A percentile compares a stretch with the other conserved stretches of the same genome.
Conservation (phyloP, 331 rosid genomes). For the Quercus phellos region DNA sequence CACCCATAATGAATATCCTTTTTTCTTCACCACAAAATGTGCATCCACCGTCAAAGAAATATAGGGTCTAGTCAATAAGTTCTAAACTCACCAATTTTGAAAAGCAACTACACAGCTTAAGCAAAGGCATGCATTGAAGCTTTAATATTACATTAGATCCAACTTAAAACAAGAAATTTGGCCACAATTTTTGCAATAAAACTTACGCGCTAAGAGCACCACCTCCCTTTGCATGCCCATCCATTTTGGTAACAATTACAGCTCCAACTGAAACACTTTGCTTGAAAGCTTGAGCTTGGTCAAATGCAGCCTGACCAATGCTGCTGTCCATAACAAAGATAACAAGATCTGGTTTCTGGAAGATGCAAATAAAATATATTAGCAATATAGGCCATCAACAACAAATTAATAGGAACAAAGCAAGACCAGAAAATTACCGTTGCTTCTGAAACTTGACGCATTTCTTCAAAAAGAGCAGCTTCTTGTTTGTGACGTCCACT, state of each 20-base stretch:
- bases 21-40: background rate
- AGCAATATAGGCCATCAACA: conserved; percentile 5
- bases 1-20: background rate
- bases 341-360: conserved; percentile 82
- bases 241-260: conserved; percentile 78
- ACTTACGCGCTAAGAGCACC: conserved; percentile 91
- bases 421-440: conserved; percentile 46
- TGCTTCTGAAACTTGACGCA: conserved; percentile 94
- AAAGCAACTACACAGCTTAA: background rate
- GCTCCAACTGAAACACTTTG: conserved; percentile 84
- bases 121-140: background rate
- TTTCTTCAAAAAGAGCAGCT: conserved; percentile 89
- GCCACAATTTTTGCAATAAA: background rate
- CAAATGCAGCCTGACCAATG: conserved; percentile 90
- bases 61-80: background rate
- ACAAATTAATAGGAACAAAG: background rate
- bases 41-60: background rate
- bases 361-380: conserved; percentile 23
- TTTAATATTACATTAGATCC: background rate
- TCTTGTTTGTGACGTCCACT: conserved; percentile 75
- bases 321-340: conserved; percentile 89
- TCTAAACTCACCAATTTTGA: background rate
- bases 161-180: background rate
- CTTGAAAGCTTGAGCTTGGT: conserved; percentile 77
- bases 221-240: conserved; percentile 91